phyloP scores from a whole-genome alignment of 2,329 filamentous ascomycete genomes.

The Monosporascus ibericus region DNA sequence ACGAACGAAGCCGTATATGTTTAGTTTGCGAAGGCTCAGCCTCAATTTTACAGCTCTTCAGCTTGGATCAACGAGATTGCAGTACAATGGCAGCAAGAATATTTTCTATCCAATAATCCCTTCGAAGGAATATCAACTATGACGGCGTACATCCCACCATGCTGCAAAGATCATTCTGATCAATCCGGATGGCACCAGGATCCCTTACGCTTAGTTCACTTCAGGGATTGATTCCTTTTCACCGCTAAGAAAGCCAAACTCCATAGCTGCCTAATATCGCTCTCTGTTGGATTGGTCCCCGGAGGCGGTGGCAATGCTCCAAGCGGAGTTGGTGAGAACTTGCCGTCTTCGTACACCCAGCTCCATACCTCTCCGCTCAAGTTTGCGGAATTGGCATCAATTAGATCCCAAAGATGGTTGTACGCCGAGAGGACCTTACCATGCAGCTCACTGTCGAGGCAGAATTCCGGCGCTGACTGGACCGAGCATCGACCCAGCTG shows the following conservation, averaged over 20 bases:
- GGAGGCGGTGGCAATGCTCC: constrained; percentile 43
- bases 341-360: constrained; percentile 46
- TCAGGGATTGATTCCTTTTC: constrained; percentile 26
- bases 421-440: constrained; percentile 45
- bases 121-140: too few species aligned
- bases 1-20: too few species aligned
- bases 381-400: constrained; percentile 47
- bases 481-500: constrained; percentile 48
- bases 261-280: constrained; percentile 52
- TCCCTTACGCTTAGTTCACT: too few species aligned
- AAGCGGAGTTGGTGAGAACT: constrained; percentile 43
- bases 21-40: too few species aligned
- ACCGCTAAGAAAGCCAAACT: constrained; percentile 54
- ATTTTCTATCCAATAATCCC: too few species aligned
- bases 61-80: too few species aligned
- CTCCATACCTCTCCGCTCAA: constrained; percentile 57
- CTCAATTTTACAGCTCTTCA: too few species aligned
- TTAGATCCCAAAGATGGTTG: constrained; percentile 54
- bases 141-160: too few species aligned
- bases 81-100: too few species aligned
- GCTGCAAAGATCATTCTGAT: too few species aligned
- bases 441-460: constrained; percentile 35
- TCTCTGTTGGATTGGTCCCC: constrained; percentile 38
- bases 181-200: too few species aligned
- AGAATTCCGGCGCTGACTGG: constrained; percentile 39